Base-by-base conservation (phyloP, 2,329 filamentous ascomycete genomes). In the Colletotrichum tofieldiae region DNA sequence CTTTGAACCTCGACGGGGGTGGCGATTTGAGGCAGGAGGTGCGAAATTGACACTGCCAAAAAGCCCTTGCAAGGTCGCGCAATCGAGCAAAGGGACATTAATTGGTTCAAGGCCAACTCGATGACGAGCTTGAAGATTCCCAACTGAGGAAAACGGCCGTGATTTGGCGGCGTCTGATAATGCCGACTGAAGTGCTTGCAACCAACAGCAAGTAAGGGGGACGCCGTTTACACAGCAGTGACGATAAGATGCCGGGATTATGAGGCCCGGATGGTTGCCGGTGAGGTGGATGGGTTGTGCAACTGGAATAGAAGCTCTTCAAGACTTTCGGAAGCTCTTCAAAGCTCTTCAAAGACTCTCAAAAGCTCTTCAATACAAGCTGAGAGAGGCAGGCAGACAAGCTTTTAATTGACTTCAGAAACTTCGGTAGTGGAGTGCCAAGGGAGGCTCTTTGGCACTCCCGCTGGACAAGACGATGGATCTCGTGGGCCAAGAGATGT, bases 401-500 rank as follows among this genome's bases (percentile, higher is more conserved):
- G 69, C 58, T 72, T 69, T 69, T 72, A 65, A 69, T 60, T 55
- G 65, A 72, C 51, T 55, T 52, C 69, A 65, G 69, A 72, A 39
- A 54, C 59, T 72, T 69, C 59, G 47, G 45, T 20, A 69, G 69
- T 72, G 69, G 71, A 67, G 61, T 56, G 67, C 71, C 71, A 73
- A 73, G 71, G 37, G 67, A 73, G 61, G 67, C 71, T 67, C 71
- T 71, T 61, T 49, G 47, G 60, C 20, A 39, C 54, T 65, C 59
- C 59, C 39, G 70, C 59, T 72, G 67, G 65, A 65, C 43, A 62
- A 66, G 61, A 52, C 61, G 61, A 73, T 51, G 71, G 71, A 72
- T 64, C 69, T 71, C 67, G 61, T 66, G 60, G 67, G 65, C 58
- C 60, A 74, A 72, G 70, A 69, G 72, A 74, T 74, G 72, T 73